Evolutionary conservation across 257 asterid species (phyloP).

Genomic region (Solanum bulbocastanum): DNA sequence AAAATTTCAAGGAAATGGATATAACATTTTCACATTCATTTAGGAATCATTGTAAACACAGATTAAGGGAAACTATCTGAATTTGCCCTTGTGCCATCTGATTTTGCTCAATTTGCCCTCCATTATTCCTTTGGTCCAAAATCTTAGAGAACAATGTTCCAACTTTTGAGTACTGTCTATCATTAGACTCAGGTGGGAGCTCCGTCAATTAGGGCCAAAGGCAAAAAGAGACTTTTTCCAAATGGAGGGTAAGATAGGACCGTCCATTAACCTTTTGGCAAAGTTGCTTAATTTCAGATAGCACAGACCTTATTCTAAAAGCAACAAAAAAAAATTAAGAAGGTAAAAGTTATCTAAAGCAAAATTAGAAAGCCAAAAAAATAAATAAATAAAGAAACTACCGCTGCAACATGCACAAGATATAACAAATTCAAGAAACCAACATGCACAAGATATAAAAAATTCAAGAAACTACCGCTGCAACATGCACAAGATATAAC

Average conservation of each 20-base stretch:
- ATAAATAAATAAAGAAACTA: neutral
- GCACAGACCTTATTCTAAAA: neutral
- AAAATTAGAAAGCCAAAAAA: neutral
- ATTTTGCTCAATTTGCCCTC: neutral
- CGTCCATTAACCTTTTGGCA: neutral
- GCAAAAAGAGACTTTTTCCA: neutral
- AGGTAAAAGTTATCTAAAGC: neutral
- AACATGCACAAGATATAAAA: neutral
- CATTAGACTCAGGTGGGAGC: neutral
- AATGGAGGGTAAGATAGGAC: neutral
- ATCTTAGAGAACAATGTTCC: neutral
- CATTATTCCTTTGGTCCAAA: neutral
- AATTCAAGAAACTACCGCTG: neutral
- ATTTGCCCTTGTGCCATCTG: neutral
- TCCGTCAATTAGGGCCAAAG: neutral
- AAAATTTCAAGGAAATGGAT: neutral
- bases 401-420: neutral
- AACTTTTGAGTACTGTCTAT: neutral
- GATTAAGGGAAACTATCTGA: neutral
- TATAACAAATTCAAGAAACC: neutral
- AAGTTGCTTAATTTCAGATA: neutral
- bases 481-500: neutral
- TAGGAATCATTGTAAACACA: neutral
- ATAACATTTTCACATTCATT: neutral
- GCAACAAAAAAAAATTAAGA: neutral